A percentile compares a stretch with the other conserved stretches of the same genome.
These are phyloP conservation scores for Podospora pseudopauciseta DNA, from an alignment of 495 filamentous ascomycete species.

Conservation along the genomic window DNA sequence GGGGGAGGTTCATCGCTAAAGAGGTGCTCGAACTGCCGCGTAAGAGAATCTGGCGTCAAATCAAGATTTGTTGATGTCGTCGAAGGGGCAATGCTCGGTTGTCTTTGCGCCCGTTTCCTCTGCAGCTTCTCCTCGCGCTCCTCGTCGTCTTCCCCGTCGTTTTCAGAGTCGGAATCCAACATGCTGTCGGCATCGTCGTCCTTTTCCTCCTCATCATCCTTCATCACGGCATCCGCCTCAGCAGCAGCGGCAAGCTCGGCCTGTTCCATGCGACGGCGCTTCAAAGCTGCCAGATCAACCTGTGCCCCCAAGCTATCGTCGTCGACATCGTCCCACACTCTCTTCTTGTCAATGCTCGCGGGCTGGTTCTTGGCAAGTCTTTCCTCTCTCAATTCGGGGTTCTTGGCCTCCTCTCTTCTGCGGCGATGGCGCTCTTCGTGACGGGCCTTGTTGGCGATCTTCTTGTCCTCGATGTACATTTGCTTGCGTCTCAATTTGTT, in stretches of 20 bases:
- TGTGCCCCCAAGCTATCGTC: conserved; percentile 70
- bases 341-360: conserved; percentile 78
- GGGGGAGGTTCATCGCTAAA: conserved; percentile 60
- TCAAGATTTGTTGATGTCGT: conserved; percentile 68
- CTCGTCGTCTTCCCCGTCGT: conserved; percentile 19
- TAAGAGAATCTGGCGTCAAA: conserved; percentile 64
- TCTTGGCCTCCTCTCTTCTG: conserved; percentile 78
- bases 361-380: conserved; percentile 76
- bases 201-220: conserved; percentile 43
- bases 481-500: conserved; percentile 77
- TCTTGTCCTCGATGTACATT: conserved; percentile 75
- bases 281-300: conserved; percentile 74
- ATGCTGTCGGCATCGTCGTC: conserved; percentile 41
- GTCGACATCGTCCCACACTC: conserved; percentile 90
- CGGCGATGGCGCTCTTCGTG: conserved; percentile 72
- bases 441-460: conserved; percentile 62
- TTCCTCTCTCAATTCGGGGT: conserved; percentile 69
- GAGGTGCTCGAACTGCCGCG: conserved; percentile 75
- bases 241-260: conserved; percentile 50
- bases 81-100: conserved; percentile 52
- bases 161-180: conserved; percentile 25
- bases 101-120: conserved; percentile 53
- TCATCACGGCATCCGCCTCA: conserved; percentile 44
- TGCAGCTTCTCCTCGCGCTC: conserved; percentile 32
- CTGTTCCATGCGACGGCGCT: conserved; percentile 64